These are phyloP conservation scores for Ogataea salicorniae DNA, from an alignment of 805 yeast genomes.

Conservation along the genomic window DNA sequence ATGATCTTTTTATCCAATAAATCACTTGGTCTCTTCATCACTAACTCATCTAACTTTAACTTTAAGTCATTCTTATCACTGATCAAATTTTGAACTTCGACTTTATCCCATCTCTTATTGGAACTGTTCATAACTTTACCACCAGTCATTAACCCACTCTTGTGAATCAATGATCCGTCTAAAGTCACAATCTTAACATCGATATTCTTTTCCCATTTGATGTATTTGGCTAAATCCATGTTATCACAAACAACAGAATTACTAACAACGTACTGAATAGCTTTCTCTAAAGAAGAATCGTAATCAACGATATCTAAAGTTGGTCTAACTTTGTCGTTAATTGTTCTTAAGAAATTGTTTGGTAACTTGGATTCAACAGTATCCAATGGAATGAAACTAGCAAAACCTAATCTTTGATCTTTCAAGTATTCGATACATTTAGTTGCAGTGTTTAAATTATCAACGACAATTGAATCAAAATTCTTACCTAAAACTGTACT, in stretches of 20 bases:
- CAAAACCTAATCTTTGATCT: constrained; percentile 79
- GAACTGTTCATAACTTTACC: constrained; percentile 51
- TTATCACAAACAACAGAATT: constrained; percentile 73
- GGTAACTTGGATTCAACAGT: constrained; percentile 57
- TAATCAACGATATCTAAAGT: constrained; percentile 68
- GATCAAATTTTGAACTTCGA: constrained; percentile 51
- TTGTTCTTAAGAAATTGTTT: constrained; percentile 47
- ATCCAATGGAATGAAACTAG: constrained; percentile 86
- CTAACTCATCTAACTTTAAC: constrained; percentile 38
- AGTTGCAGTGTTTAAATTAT: constrained; percentile 64
- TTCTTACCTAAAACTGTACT: constrained; percentile 73
- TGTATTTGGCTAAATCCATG: constrained; percentile 58
- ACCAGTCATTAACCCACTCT: constrained; percentile 90
- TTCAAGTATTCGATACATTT: constrained; percentile 73
- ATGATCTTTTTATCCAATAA: constrained; percentile 50
- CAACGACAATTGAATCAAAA: constrained; percentile 82
- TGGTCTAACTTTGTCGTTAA: constrained; percentile 56
- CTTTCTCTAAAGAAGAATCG: constrained; percentile 64
- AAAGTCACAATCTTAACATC: constrained; percentile 69
- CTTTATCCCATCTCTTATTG: constrained; percentile 67
- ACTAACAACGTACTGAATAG: constrained; percentile 75
- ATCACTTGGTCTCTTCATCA: constrained; percentile 45
- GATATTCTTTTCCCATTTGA: constrained; percentile 61
- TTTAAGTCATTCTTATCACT: constrained; percentile 47
- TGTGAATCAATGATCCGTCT: constrained; percentile 81